phyloP scores from a whole-genome alignment of 805 yeast genomes.

The Candida parachauliodes region DNA sequence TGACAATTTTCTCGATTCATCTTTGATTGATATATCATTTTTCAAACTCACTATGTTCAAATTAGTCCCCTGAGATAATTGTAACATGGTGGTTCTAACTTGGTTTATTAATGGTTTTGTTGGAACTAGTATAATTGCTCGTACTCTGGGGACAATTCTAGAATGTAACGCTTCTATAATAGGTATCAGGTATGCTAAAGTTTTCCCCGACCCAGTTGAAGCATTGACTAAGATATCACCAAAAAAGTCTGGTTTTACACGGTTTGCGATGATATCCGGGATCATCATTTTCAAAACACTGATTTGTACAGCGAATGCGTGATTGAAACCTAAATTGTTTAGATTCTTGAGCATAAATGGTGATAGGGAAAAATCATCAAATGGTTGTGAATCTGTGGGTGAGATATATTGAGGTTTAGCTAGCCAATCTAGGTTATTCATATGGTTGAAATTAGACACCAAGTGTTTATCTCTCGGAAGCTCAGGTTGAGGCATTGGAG shows the following conservation, averaged over 20 bases:
- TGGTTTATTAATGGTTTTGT: slow-evolving; percentile 85
- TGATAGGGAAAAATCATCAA: slow-evolving; percentile 46
- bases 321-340: slow-evolving; percentile 37
- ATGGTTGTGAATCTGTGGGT: slow-evolving; percentile 45
- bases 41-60: slow-evolving; percentile 59
- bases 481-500: slow-evolving; percentile 83
- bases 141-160: slow-evolving; percentile 65
- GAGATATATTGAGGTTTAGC: slow-evolving; percentile 57
- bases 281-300: slow-evolving; percentile 57
- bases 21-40: slow-evolving; percentile 51
- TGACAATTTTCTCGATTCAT: slow-evolving; percentile 55
- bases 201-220: slow-evolving; percentile 96
- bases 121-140: slow-evolving; percentile 83
- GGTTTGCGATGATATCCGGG: slow-evolving; percentile 37
- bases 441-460: slow-evolving; percentile 19
- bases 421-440: slow-evolving; percentile 58
- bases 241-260: slow-evolving; percentile 46
- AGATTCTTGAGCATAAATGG: slow-evolving; percentile 46
- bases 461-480: slow-evolving; percentile 52
- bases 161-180: slow-evolving; percentile 62
- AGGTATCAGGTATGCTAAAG: slow-evolving; percentile 93
- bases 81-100: slow-evolving; percentile 62
- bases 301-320: slow-evolving; percentile 77
- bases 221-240: slow-evolving; percentile 90
- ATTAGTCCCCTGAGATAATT: slow-evolving; percentile 62